Evolutionary conservation across 2,329 filamentous ascomycete genomes (phyloP).

Genomic region (Tolypocladium ovalisporum): DNA sequence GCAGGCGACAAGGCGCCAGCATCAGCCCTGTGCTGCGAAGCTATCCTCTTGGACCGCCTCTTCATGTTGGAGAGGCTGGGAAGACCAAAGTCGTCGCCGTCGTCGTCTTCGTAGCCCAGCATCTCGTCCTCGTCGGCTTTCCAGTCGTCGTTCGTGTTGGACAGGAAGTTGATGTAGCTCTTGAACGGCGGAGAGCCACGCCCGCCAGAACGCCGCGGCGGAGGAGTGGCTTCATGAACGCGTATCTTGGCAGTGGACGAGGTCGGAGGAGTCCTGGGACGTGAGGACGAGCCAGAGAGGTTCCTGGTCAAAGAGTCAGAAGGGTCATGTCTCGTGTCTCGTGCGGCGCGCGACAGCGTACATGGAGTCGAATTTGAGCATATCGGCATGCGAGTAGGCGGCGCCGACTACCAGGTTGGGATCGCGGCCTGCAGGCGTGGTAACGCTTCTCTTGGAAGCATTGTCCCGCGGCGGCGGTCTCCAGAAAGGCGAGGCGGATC

Average conservation of each 20-base stretch:
- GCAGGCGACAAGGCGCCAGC: constrained; percentile 21
- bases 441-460: constrained; percentile 37
- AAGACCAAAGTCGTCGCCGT: constrained; percentile 91
- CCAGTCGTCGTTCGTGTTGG: constrained; percentile 76
- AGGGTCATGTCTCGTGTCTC: neutral
- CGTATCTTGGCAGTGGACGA: constrained; percentile 39
- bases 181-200: constrained; percentile 55
- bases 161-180: constrained; percentile 71
- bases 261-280: constrained; percentile 68
- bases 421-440: constrained; percentile 36
- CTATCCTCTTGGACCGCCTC: constrained; percentile 50
- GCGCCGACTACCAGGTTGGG: constrained; percentile 76
- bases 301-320: constrained; percentile 31
- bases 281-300: constrained; percentile 47
- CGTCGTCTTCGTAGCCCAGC: constrained; percentile 70
- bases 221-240: constrained; percentile 43
- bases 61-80: constrained; percentile 90
- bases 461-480: constrained; percentile 44
- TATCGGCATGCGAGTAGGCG: constrained; percentile 91
- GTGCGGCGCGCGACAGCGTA: constrained; percentile 28
- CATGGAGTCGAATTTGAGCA: constrained; percentile 78
- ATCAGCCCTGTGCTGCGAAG: constrained; percentile 26
- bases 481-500: constrained; percentile 87
- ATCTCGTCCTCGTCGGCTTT: constrained; percentile 66
- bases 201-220: constrained; percentile 39